Evolutionary conservation across 2,329 filamentous ascomycete genomes (phyloP), one percentile per base, ranked within the genome.

Genomic region (Aspergillus aculeatus): DNA sequence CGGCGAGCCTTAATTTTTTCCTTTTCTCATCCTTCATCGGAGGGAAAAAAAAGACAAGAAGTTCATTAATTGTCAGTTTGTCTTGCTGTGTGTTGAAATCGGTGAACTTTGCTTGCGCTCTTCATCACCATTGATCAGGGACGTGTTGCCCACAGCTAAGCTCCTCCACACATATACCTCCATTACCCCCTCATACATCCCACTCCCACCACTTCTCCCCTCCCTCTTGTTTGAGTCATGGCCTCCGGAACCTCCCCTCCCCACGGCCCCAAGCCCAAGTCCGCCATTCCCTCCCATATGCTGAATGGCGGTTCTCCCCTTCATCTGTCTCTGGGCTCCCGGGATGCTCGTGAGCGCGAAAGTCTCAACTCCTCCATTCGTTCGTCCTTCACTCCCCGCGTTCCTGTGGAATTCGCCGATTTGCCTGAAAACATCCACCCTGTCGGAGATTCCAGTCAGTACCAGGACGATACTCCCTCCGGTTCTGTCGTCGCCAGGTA

Each of bases 341-440:
- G 82, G 59, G 85, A 82, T 69, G 78, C 77, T 48, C 78, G 81
- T 65, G 85, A 87, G 68, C 77, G 84, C 32, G 84, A 87, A 56
- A 82, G 75, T 58, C 78, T 87, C 56, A 83, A 81, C 66, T 80
- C 83, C 19, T 83, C 85, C 24, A 88, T 88, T 61, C 76, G 82
- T 65, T 81, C 81, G 6, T 86, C 84, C 14, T 85, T 85, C 71
- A 77, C 77, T 32, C 78, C 73, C 26, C 71, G 73, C 55, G 63
- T 71, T 31, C 72, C 74, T 21, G 62, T 65, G 29, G 70, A 72
- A 51, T 72, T 75, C 29, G 38, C 38, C 38, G 66, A 73, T 21
- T 48, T 68, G 38, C 54, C 64, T 12, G 69, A 66, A 41, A 57
- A 35, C 35, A 58, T 62, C 10, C 59, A 62, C 21, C 54, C 63